Evolutionary conservation across 768 basidiomycete genomes (phyloP), one percentile per base, ranked within the genome.

Genomic region (Tephrocybe sp.): DNA sequence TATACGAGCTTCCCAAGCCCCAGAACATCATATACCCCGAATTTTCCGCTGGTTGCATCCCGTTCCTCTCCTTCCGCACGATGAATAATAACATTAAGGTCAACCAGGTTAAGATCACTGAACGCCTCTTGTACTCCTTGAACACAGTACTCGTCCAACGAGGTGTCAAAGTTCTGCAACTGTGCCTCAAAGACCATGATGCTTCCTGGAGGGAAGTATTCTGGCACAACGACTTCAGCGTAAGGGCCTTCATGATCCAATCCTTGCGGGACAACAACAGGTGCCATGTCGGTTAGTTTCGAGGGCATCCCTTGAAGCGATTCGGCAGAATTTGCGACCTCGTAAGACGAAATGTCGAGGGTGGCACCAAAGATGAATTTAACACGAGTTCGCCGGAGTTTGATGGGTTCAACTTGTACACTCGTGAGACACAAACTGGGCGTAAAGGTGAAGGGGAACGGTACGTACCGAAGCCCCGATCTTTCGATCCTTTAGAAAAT

Each of bases 191-290:
- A 98, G 16, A 99, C 60, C 87, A 98, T 85, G 61, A 98, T 82
- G 53, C 90, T 92, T 9, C 96, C 96, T 0, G 96, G 94, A n/a
- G 95, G 94, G 70, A 98, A 99, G 60, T 75, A 72, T 33, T 93
- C 86, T 0, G 97, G 97, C 1, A 97, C 82, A 16, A 79, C 60
- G 52, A 98, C 83, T 64, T 93, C 89, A 17, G 86, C 80, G 67
- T 76, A 91, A 0, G 84, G 78, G 1, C 87, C 87, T 52, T 83
- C 82, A 26, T 58, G 64, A 58, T 90, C 89, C n/a, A 75, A 65
- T 3, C 83, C 82, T 48, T 84, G 80, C 4, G 77, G 71, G n/a
- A 81, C 76, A 2, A 73, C 67, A 16, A 91, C 78, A 3, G 78
- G 67, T 0, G 75, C 62, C 61, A 95, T 76, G 39, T 87, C 83